Evolutionary conservation across 2,329 filamentous ascomycete genomes (phyloP), one percentile per base, ranked within the genome.

Genomic region (Alternaria infectoria): DNA sequence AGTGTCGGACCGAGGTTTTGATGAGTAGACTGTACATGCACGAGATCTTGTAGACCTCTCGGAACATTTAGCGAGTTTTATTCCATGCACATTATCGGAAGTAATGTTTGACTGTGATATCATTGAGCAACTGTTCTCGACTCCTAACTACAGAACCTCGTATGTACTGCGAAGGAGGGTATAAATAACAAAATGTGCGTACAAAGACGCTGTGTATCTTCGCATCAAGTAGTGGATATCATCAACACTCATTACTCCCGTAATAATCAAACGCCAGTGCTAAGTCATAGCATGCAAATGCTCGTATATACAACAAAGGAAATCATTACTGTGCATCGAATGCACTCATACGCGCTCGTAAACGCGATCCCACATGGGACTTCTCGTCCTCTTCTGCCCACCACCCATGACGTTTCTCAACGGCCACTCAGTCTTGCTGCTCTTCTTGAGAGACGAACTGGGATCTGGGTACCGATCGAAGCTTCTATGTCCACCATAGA

Each of bases 281-380:
- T 28, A 46, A n/a, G 19, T 32, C 13, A 36, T 59, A 54, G 26
- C 40, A 57, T 57, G 54, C 54, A 52, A 49, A 57, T 43, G 45
- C 49, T 17, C 9, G 19, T 61, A 57, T 69, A 54, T 69, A 64
- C 51, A 59, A 68, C 55, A 69, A 68, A 70, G 61, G 46, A 61
- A 71, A 72, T 58, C 12, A 6, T 54, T 30, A 49, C 51, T 28
- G 43, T 49, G 44, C 25, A 56, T 43, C 57, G 52, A 58, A 56
- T 15, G 54, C 49, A 21, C n/a, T 67, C 64, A 67, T 67, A 57
- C 66, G 50, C 62, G 62, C 52, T 75, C 74, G 47, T 77, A 78
- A 23, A 79, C 72, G 2, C 73, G 69, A 61, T 78, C 76, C 73
- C 74, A 78, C 50, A 76, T 62, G 32, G 75, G 72, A 64, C 74